Evolutionary conservation across 208 protist genomes (phyloP).

Genomic region (Leishmania major): DNA sequence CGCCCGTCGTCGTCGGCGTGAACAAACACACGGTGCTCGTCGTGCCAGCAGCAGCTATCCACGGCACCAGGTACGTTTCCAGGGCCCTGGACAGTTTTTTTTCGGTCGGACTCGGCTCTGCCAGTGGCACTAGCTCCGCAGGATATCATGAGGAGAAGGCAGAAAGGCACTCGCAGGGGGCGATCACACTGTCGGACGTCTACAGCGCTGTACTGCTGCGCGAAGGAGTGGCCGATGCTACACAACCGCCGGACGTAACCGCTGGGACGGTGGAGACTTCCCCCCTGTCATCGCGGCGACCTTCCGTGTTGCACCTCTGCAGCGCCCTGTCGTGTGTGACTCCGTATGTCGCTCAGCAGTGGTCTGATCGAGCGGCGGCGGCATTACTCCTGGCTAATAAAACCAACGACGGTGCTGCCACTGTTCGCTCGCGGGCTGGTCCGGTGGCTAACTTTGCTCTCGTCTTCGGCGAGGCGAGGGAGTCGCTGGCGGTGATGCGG

Average conservation of each 20-base stretch:
- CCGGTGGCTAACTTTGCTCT: conserved; percentile 20
- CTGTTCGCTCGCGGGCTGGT: neutral
- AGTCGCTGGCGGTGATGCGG: conserved; percentile 10
- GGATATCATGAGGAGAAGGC: neutral
- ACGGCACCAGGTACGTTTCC: neutral
- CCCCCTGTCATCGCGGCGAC: neutral
- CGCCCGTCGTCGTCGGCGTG: conserved; percentile 7
- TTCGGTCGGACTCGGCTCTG: neutral
- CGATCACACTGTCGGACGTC: conserved; percentile 20
- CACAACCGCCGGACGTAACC: neutral
- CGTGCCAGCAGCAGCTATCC: conserved; percentile 5
- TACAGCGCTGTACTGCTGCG: conserved; percentile 8
- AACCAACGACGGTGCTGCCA: neutral
- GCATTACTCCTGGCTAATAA: neutral
- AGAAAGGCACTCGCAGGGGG: neutral
- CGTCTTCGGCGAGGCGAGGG: conserved; percentile 8
- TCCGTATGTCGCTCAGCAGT: conserved; percentile 28
- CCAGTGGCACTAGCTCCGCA: neutral
- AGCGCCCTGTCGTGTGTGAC: conserved; percentile 17
- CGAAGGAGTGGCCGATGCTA: neutral
- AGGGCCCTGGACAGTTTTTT: conserved; percentile 17
- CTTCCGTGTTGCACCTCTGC: conserved; percentile 23
- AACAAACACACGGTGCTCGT: conserved; percentile 6
- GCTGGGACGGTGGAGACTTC: neutral
- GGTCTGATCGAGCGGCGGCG: conserved; percentile 16